Conservation (phyloP, 805 yeast genomes). For the Lipomyces orientalis region DNA sequence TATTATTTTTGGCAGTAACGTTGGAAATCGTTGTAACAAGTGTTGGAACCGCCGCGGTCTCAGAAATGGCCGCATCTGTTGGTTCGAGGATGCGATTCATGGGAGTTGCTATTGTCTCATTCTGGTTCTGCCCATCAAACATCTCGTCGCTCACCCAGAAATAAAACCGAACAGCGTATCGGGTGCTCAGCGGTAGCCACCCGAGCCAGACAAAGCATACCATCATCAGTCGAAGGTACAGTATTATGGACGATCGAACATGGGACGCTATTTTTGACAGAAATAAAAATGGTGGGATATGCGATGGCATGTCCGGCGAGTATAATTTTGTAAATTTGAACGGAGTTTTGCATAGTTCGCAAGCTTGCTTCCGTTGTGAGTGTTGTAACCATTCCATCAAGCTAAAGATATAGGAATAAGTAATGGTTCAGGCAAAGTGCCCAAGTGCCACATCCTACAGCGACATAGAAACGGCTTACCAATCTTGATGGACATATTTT, state of each 20-base stretch:
- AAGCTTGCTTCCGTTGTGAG: constrained; percentile 64
- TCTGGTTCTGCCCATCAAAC: constrained; percentile 20
- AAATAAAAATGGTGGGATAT: constrained; percentile 62
- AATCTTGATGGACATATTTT: constrained; percentile 89
- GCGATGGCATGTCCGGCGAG: constrained; percentile 65
- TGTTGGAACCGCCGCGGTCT: background rate
- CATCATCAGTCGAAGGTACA: constrained; percentile 36
- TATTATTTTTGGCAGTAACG: background rate
- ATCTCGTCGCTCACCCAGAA: constrained; percentile 36
- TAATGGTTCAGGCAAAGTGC: background rate
- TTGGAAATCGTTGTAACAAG: background rate
- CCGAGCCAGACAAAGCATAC: constrained; percentile 41
- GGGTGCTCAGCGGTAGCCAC: constrained; percentile 40
- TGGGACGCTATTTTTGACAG: constrained; percentile 48
- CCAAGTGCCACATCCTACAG: background rate
- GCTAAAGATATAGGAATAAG: constrained; percentile 33
- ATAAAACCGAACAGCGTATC: constrained; percentile 37
- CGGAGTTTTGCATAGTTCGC: constrained; percentile 87
- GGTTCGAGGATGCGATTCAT: background rate
- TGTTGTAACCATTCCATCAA: constrained; percentile 84
- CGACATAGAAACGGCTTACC: constrained; percentile 47
- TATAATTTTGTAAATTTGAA: constrained; percentile 71
- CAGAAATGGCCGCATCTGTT: background rate
- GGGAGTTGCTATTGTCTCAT: constrained; percentile 20
- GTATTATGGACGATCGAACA: constrained; percentile 25